These are phyloP conservation scores for Nepenthes alata DNA, from an alignment of 179 eudicot genomes.

Conservation along the genomic window DNA sequence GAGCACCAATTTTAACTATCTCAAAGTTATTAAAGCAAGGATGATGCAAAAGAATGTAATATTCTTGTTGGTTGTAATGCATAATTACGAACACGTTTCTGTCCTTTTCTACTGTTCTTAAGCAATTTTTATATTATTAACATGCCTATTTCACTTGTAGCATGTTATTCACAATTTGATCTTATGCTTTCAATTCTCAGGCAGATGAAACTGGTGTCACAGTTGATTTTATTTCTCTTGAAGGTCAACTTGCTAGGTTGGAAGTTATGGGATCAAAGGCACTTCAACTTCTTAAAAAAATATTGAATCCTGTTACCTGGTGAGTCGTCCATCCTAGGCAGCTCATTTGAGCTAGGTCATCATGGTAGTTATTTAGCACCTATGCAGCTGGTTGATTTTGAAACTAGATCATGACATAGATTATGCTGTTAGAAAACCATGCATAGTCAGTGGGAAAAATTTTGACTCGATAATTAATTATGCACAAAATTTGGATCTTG, in stretches of 20 bases:
- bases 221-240: conserved; percentile 50
- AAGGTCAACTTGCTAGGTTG: conserved; percentile 62
- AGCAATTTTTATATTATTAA: too few relatives aligned
- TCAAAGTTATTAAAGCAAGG: too few relatives aligned
- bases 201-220: conserved; percentile 28
- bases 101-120: too few relatives aligned
- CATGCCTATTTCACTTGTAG: not conserved
- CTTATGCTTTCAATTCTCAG: conserved; percentile 19
- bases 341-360: conserved; percentile 2
- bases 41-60: not conserved
- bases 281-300: conserved; percentile 48
- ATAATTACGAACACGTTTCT: too few relatives aligned
- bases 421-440: not conserved
- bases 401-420: not conserved
- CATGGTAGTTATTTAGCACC: not conserved
- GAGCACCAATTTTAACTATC: not conserved
- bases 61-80: conserved; percentile 1
- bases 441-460: too few relatives aligned
- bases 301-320: conserved; percentile 37
- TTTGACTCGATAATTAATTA: too few relatives aligned
- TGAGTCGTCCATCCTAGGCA: conserved; percentile 10
- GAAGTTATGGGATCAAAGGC: conserved; percentile 65
- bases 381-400: conserved; percentile 1
- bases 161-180: not conserved
- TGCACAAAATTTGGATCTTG: too few relatives aligned